These are phyloP conservation scores for Camellia lanceoleosa DNA, from an alignment of 148 eudicot species.

Conservation along the genomic window DNA sequence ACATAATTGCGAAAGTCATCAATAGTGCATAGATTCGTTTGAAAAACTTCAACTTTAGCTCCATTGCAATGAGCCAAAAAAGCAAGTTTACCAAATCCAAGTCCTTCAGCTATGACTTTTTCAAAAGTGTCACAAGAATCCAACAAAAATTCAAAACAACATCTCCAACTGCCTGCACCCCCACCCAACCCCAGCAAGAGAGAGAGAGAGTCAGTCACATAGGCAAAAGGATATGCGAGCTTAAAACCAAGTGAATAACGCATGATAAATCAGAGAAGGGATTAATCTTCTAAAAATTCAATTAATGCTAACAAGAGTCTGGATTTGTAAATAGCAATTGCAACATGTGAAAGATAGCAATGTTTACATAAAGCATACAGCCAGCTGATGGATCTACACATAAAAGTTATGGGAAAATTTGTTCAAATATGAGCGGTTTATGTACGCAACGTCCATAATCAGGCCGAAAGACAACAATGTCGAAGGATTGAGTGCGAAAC, in stretches of 20 bases:
- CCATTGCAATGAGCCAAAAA: background rate
- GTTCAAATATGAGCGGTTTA: background rate
- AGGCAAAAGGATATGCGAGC: no score
- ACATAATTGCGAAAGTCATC: background rate
- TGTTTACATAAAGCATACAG: background rate
- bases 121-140: background rate
- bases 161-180: background rate
- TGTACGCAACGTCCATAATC: background rate
- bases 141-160: background rate
- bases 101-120: background rate
- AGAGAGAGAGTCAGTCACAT: background rate
- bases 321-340: background rate
- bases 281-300: background rate
- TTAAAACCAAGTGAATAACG: background rate
- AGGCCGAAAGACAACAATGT: background rate
- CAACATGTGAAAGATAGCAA: background rate
- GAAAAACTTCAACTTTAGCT: background rate
- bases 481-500: background rate
- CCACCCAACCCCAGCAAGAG: background rate
- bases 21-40: background rate
- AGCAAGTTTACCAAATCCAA: background rate
- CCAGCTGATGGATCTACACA: background rate
- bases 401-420: background rate
- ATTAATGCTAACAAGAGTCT: background rate
- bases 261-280: background rate